These are phyloP conservation scores for Stipa capillata DNA, from an alignment of 176 grass and related monocot genomes.

Conservation along the genomic window DNA sequence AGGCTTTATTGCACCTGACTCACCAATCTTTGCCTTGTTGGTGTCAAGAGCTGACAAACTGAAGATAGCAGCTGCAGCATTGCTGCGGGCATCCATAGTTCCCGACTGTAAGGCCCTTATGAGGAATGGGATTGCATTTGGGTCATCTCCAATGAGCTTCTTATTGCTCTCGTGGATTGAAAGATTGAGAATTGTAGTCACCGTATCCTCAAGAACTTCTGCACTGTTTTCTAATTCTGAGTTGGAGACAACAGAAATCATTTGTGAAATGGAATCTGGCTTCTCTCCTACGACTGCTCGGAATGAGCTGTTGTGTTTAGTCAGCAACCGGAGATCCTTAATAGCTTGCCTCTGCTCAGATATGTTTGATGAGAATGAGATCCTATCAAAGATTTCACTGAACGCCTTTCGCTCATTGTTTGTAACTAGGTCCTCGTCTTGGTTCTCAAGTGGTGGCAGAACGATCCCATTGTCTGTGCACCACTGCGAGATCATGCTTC, in stretches of 20 bases:
- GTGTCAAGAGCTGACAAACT: conserved; percentile 66
- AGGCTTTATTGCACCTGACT: conserved; percentile 45
- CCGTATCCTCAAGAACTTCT: conserved; percentile 63
- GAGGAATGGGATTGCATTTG: conserved; percentile 45
- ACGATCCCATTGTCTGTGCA: conserved; percentile 47
- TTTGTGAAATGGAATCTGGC: conserved; percentile 56
- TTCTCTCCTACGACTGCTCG: conserved; percentile 75
- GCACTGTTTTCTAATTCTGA: conserved; percentile 32
- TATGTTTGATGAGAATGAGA: conserved; percentile 32
- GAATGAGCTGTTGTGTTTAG: conserved; percentile 59
- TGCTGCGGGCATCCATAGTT: conserved; percentile 63
- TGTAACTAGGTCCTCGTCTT: conserved; percentile 49
- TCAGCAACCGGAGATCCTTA: conserved; percentile 67
- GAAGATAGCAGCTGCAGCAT: conserved; percentile 73
- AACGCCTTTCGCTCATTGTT: conserved; percentile 46
- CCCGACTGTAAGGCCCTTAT: conserved; percentile 38
- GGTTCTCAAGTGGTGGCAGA: conserved; percentile 34
- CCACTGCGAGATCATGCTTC: conserved; percentile 74
- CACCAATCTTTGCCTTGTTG: conserved; percentile 63
- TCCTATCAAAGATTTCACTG: conserved; percentile 44
- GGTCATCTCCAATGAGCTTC: conserved; percentile 68
- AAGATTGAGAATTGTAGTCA: conserved; percentile 74
- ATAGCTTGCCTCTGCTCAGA: conserved; percentile 50
- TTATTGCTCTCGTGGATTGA: conserved; percentile 89
- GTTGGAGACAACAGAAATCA: conserved; percentile 46